These are phyloP conservation scores for Carex kokanica DNA, from an alignment of 176 grass and related monocot species.

Conservation along the genomic window DNA sequence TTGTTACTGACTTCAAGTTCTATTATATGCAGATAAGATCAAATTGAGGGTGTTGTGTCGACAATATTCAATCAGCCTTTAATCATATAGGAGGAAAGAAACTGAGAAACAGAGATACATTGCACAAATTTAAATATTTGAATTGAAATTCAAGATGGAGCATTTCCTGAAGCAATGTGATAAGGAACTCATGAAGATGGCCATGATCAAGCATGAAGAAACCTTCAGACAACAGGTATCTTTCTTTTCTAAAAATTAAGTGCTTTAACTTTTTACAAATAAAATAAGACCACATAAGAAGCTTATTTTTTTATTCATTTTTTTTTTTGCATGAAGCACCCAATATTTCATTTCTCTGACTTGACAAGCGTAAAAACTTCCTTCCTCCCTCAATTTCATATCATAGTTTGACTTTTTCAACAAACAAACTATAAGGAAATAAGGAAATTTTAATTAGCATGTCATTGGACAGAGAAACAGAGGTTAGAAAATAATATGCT, in stretches of 20 bases:
- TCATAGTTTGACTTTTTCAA: not conserved
- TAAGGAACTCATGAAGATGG: slow-evolving; percentile 65
- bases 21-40: slow-evolving; percentile 2
- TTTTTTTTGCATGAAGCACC: not conserved
- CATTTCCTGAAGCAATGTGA: slow-evolving; percentile 45
- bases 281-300: not conserved
- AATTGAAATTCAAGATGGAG: slow-evolving; percentile 41
- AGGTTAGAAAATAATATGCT: not conserved
- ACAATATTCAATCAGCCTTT: not conserved
- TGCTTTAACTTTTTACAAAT: not conserved
- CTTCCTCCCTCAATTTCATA: not conserved
- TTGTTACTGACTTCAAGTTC: not conserved
- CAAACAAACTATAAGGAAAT: not conserved
- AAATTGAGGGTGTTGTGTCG: not conserved
- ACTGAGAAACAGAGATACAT: not conserved
- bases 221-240: slow-evolving; percentile 67
- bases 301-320: not conserved
- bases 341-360: not conserved
- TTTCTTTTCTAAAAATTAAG: not conserved
- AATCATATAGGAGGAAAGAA: not conserved
- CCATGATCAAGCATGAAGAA: slow-evolving; percentile 71
- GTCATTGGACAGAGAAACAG: not conserved
- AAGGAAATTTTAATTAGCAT: not conserved
- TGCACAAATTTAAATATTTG: not conserved
- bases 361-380: not conserved